Conservation (phyloP, 192 early-diverging fungal genomes). For the Phycomyces nitens region DNA sequence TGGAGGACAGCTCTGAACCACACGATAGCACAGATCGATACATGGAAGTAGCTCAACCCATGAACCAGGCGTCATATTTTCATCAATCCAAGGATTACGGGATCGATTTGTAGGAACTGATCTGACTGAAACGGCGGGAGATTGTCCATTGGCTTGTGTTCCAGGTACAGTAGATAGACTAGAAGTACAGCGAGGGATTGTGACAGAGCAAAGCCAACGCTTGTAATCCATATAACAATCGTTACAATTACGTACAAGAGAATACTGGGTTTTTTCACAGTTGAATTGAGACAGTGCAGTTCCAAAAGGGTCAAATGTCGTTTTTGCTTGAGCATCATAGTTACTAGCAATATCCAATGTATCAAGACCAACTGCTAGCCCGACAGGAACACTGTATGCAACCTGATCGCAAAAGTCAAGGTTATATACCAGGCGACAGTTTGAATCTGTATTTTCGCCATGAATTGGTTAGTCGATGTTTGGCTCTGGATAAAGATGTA, state of each 20-base stretch:
- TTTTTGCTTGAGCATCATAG: constrained; percentile 44
- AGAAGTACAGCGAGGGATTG: constrained; percentile 52
- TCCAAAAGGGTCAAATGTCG: constrained; percentile 43
- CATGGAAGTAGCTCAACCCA: constrained; percentile 55
- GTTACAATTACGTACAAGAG: constrained; percentile 50
- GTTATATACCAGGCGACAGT: constrained; percentile 49
- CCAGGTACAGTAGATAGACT: constrained; percentile 12
- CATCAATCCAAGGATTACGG: constrained; percentile 38
- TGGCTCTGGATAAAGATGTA: constrained; percentile 16
- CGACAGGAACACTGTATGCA: constrained; percentile 48
- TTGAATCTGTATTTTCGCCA: constrained; percentile 29
- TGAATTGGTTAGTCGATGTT: constrained; percentile 22
- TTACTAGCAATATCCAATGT: constrained; percentile 19
- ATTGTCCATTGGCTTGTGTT: background rate
- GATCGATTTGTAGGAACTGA: constrained; percentile 20
- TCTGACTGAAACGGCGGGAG: constrained; percentile 22
- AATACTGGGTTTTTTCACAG: constrained; percentile 49
- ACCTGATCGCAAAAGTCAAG: constrained; percentile 51
- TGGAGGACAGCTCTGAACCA: constrained; percentile 56
- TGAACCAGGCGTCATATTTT: constrained; percentile 20
- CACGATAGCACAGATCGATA: constrained; percentile 54
- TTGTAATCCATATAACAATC: constrained; percentile 54
- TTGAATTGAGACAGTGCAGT: constrained; percentile 46
- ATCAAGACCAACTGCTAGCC: background rate
- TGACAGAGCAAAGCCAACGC: constrained; percentile 51